Percentiles rank a stretch among this genome's conserved stretches.
Evolutionary conservation across 2,329 filamentous ascomycete genomes (phyloP).

Genomic region (Colletotrichum salicis): DNA sequence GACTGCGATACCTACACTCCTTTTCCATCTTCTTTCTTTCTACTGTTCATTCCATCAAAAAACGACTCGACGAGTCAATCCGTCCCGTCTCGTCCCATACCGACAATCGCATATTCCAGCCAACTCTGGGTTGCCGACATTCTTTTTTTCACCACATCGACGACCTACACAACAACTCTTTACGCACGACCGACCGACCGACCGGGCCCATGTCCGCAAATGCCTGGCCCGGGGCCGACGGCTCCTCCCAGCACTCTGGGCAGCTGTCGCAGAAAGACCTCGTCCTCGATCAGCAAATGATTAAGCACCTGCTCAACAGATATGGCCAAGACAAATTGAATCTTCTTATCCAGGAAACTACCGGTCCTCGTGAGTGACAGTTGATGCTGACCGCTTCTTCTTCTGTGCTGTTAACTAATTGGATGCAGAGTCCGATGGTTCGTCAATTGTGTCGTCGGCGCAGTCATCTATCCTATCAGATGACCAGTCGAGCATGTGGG

Average conservation of each 20-base stretch:
- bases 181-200: background rate
- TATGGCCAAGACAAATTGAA: conserved; percentile 47
- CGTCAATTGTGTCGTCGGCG: conserved; percentile 48
- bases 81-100: background rate
- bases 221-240: conserved; percentile 46
- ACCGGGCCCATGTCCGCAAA: conserved; percentile 39
- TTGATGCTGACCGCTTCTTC: background rate
- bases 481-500: conserved; percentile 50
- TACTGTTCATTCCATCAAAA: conserved; percentile 15
- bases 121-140: background rate
- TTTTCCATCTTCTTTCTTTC: conserved; percentile 20
- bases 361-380: conserved; percentile 43
- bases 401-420: conserved; percentile 3
- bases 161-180: background rate
- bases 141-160: background rate
- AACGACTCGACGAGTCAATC: background rate
- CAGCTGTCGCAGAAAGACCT: conserved; percentile 35
- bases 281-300: conserved; percentile 46
- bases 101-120: background rate
- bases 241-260: conserved; percentile 39
- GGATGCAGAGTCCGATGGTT: conserved; percentile 41
- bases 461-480: conserved; percentile 50
- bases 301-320: conserved; percentile 47
- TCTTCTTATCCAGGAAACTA: conserved; percentile 47
- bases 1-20: conserved; percentile 28